Percentiles rank a stretch among this genome's conserved stretches.
phyloP scores from a whole-genome alignment of 75 land plant genomes.

The Azolla pinnata region DNA sequence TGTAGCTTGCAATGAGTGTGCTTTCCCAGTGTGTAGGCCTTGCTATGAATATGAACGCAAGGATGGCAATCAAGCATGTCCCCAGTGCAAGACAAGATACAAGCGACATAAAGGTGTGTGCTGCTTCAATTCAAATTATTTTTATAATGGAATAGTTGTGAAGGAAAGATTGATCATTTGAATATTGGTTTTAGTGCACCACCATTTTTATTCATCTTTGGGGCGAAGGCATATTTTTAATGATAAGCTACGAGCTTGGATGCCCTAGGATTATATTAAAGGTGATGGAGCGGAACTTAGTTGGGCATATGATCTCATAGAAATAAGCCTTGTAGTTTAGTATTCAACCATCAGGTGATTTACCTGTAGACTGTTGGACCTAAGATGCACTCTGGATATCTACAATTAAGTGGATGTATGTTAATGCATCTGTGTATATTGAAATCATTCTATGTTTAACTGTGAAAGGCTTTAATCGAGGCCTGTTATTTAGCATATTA shows the following conservation, averaged over 20 bases:
- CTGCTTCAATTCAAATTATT: not conserved
- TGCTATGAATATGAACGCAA: conserved; percentile 90
- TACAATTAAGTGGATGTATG: no score
- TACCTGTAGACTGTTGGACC: no score
- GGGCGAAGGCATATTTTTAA: no score
- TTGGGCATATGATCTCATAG: no score
- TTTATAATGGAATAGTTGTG: not conserved
- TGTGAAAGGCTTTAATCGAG: not conserved
- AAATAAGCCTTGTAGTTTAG: no score
- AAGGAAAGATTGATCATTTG: not conserved
- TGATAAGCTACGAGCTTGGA: no score
- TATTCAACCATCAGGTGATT: no score
- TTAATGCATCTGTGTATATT: no score
- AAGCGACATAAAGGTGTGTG: conserved; percentile 65
- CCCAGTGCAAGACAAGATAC: conserved; percentile 89
- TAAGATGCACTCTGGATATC: no score
- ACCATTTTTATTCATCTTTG: no score
- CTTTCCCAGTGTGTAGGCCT: conserved; percentile 77
- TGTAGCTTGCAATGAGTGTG: conserved; percentile 92
- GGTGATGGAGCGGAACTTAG: no score
- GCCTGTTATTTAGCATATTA: not conserved
- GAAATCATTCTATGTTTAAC: not conserved
- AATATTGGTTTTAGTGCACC: not conserved
- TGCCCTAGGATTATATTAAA: no score
- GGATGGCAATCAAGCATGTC: conserved; percentile 78